These are phyloP conservation scores for Malus hybrid DNA, from an alignment of 331 rosid genomes.

Conservation along the genomic window DNA sequence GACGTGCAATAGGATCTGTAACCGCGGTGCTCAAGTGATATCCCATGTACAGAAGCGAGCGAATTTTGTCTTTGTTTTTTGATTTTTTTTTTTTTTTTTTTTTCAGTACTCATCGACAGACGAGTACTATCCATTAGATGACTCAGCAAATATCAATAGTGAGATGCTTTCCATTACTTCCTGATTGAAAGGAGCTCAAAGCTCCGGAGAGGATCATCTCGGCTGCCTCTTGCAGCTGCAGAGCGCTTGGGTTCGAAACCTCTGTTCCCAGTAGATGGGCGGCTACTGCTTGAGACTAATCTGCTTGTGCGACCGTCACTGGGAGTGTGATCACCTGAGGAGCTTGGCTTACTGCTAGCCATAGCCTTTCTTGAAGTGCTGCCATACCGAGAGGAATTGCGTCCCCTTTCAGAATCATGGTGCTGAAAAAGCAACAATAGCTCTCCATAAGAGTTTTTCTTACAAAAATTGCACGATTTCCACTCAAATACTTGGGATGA, in stretches of 20 bases:
- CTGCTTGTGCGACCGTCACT: constrained; percentile 53
- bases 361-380: constrained; percentile 79
- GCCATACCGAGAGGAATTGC: constrained; percentile 59
- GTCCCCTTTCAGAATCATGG: constrained; percentile 58
- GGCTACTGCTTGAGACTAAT: constrained; percentile 36
- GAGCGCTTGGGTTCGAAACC: constrained; percentile 57
- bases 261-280: constrained; percentile 54
- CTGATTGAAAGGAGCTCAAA: constrained; percentile 82
- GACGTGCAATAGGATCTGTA: constrained; percentile 18
- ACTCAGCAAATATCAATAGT: constrained; percentile 6
- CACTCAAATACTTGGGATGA: not conserved
- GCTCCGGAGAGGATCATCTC: constrained; percentile 78
- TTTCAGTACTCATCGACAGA: constrained; percentile 2
- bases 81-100: not conserved
- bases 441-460: not conserved
- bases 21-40: constrained; percentile 11
- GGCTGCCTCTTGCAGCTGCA: constrained; percentile 46
- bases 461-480: not conserved
- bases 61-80: not conserved
- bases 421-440: constrained; percentile 42
- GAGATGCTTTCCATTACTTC: constrained; percentile 38
- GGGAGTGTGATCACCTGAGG: constrained; percentile 42
- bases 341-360: constrained; percentile 43
- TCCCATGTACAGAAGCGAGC: constrained; percentile 33
- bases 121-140: constrained; percentile 17